Evolutionary conservation across 2,329 filamentous ascomycete species (phyloP), one percentile per base, ranked within the genome.

Genomic region (Stylonectria norvegica): DNA sequence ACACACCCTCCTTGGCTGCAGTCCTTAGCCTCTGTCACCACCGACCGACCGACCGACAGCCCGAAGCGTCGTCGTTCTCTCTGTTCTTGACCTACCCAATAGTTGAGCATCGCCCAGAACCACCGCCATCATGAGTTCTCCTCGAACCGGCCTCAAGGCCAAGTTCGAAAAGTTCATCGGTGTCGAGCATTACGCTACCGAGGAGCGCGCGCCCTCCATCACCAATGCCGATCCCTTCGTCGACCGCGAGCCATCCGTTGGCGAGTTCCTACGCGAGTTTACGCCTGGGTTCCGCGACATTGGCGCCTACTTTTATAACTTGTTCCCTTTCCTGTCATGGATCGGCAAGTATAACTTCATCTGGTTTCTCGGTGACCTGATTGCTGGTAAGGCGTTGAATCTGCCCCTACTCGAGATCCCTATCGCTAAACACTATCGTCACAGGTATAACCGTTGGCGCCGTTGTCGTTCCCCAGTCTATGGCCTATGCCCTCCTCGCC

Each of bases 391-490:
- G 62, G 50, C 29, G 22, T 25, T 36, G n/a, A n/a, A 28, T 22
- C 22, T 32, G 10, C n/a, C 15, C 29, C 15, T 18, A 25, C 6
- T 17, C 30, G 27, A 20, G 17, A n/a, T 8, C 20, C 5, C 23
- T 20, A 11, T 29, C 31, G 31, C 27, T 25, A 37, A 44, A 42
- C 14, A 32, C 55, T 52, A 17, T 34, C 34, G 3, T 38, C 17
- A 37, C 53, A 67, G 63, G 62, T 36, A 50, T 63, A 23, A 76
- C 72, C 12, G 71, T 76, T 38, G 73, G 73, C 42, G 71, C 71
- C 37, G 72, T 76, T 4, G 72, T 76, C 35, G 71, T 77, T n/a
- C 73, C 73, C 3, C 73, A 76, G 53, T 67, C 68, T 29, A 76
- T 76, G 73, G 73, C 72, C 3, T 76, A 76, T 40, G 73, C 73